These are phyloP conservation scores for Flaveria bidentis DNA, from an alignment of 129 eudicot species.

Conservation along the genomic window DNA sequence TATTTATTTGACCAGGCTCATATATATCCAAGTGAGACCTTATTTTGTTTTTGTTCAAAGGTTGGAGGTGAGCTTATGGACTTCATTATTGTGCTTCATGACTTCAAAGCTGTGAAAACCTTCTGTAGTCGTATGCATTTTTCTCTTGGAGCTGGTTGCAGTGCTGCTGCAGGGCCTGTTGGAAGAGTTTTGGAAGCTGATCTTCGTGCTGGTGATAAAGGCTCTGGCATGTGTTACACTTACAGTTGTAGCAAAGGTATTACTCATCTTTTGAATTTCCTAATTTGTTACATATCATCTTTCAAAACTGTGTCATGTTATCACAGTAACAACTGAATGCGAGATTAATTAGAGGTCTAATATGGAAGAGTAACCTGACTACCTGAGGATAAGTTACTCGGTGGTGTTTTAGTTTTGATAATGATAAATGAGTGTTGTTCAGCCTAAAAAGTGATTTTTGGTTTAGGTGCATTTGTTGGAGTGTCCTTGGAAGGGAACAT, in stretches of 20 bases:
- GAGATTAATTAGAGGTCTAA: conserved; percentile 1
- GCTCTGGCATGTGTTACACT: conserved; percentile 98
- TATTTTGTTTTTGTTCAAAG: conserved; percentile 36
- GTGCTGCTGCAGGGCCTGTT: conserved; percentile 99
- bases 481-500: conserved; percentile 90
- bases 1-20: too few species aligned
- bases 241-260: conserved; percentile 99
- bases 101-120: conserved; percentile 88
- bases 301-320: background rate
- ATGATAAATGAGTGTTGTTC: background rate
- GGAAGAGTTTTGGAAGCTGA: conserved; percentile 99
- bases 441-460: background rate
- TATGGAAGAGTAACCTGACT: conserved; percentile 21
- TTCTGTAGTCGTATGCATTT: conserved; percentile 97
- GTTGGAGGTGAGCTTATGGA: conserved; percentile 98
- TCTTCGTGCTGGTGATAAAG: conserved; percentile 93
- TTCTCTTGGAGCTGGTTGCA: conserved; percentile 99
- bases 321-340: background rate
- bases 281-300: background rate
- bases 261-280: background rate
- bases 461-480: conserved; percentile 93
- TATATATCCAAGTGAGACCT: conserved; percentile 1
- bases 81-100: conserved; percentile 96
- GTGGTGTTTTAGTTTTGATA: background rate
- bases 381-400: background rate